Evolutionary conservation across 2,329 filamentous ascomycete species (phyloP), one percentile per base, ranked within the genome.

Genomic region (Arthrobotrys sphaeroides): DNA sequence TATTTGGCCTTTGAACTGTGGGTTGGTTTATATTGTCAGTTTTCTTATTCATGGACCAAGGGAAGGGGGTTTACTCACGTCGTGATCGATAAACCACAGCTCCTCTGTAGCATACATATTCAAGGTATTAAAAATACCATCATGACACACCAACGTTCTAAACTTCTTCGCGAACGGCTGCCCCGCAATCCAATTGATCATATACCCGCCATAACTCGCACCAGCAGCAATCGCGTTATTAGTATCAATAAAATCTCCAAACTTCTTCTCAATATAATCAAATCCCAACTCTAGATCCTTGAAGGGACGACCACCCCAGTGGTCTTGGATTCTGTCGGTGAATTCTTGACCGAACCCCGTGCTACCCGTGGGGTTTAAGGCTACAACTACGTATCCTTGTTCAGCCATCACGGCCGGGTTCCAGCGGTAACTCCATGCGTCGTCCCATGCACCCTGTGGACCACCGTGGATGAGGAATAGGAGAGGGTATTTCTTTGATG

Each of bases 161-260:
- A 97, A 96, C 78, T 90, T 89, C 26, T 92, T 89, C 18, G 93
- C 93, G 0, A 97, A 86, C 0, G 88, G 86, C 77, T 95, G 91
- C 5, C 94, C 94, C 83, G 97, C 93, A 79, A 97, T 93, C 93
- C 94, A 96, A 81, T 96, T 91, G 77, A 91, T 89, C 90, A 92
- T 92, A 80, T 88, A 92, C 47, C 90, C 90, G 31, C 90, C 90
- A 78, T 92, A 93, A 7, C 87, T 90, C 0, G 91, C 92, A 3
- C 92, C 92, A 0, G 93, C 83, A 0, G 90, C 91, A 0, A 95
- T 91, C 1, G 91, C 88, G 9, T 88, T 86, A 2, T 84, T 82
- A 0, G 88, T 90, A 80, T 95, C 91, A 38, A 93, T 78, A 40
- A 73, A 79, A 0, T 84, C 81, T 18, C 47, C 28, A 79, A 94